These are phyloP conservation scores for Tanozyma kutaoensis DNA, from an alignment of 805 yeast species.

Conservation along the genomic window DNA sequence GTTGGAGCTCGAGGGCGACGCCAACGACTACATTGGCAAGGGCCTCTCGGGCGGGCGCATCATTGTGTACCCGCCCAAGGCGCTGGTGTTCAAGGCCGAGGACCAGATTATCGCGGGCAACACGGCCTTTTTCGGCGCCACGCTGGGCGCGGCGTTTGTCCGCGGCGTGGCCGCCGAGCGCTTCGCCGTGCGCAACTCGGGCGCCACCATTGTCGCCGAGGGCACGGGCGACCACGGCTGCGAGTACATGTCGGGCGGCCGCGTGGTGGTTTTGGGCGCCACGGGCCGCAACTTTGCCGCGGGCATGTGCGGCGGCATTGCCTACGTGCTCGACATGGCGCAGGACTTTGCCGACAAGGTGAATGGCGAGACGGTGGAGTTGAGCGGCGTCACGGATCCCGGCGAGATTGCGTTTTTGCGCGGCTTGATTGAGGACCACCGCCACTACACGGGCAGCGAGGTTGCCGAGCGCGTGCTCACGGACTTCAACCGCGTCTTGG, in stretches of 20 bases:
- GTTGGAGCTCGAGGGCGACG: conserved; percentile 90
- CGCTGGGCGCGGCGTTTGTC: conserved; percentile 86
- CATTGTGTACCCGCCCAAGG: conserved; percentile 83
- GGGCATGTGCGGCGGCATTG: conserved; percentile 99
- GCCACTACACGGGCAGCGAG: conserved; percentile 87
- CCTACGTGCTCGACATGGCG: conserved; percentile 89
- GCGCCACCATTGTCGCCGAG: conserved; percentile 93
- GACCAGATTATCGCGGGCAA: conserved; percentile 95
- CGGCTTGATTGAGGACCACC: conserved; percentile 88
- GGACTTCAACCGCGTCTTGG: conserved; percentile 80
- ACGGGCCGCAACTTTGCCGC: conserved; percentile 93
- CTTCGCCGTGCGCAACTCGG: conserved; percentile 96
- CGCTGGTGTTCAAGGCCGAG: conserved; percentile 77
- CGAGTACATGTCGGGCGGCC: conserved; percentile 99
- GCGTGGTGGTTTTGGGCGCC: conserved; percentile 83
- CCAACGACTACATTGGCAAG: conserved; percentile 96
- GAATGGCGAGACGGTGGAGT: conserved; percentile 71
- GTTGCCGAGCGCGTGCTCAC: conserved; percentile 72
- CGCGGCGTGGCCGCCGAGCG: conserved; percentile 98
- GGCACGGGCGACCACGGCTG: conserved; percentile 98
- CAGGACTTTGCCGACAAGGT: conserved; percentile 78
- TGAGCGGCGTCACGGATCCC: conserved; percentile 68
- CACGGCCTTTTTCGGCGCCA: conserved; percentile 96
- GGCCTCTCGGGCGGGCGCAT: conserved; percentile 94
- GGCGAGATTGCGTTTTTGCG: conserved; percentile 88